Evolutionary conservation across 2,329 filamentous ascomycete species (phyloP), one percentile per base, ranked within the genome.

Genomic region (Colletotrichum paranaense): DNA sequence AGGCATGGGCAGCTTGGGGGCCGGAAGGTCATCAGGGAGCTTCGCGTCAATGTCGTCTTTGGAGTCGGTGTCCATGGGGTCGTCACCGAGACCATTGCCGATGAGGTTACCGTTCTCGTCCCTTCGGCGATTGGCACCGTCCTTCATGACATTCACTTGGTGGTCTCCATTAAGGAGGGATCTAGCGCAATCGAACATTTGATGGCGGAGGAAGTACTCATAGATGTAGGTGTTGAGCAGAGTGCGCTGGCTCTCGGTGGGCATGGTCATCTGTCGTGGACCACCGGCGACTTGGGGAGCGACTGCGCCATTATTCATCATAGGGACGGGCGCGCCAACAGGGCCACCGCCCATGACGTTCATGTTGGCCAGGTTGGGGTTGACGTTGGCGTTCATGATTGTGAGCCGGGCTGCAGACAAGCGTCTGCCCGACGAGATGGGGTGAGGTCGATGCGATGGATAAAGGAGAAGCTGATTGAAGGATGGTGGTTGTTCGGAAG

Each of bases 171-270:
- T 87, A 68, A 94, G 84, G 73, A 98, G 87, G 62, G 92, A 89
- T 77, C 94, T 91, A 76, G 97, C 97, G 81, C 94, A 93, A 76
- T 97, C 94, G 80, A 90, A 93, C 89, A 98, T 94, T 77, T 92
- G 90, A 82, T 95, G 93, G 79, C 94, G 94, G 76, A 98, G 87
- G 76, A 98, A 96, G 82, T 97, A 96, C 80, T 97, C 94, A 87
- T 96, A 97, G 77, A 97, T 97, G 82, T 95, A 95, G 24, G 94
- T 96, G 84, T 96, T 95, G 64, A 97, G 88, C 73, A 91, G 84
- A 62, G 88, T 85, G 76, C 89, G 90, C 77, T 85, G 86, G 74
- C 80, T 82, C 62, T 87, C 85, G 76, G 74, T 68, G 19, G 75
- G 72, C 56, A 70, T 63, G 28, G 73, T 63, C 68, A 76, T 74